Evolutionary conservation across 805 yeast species (phyloP).

Genomic region (Sugiyamaella floridensis): DNA sequence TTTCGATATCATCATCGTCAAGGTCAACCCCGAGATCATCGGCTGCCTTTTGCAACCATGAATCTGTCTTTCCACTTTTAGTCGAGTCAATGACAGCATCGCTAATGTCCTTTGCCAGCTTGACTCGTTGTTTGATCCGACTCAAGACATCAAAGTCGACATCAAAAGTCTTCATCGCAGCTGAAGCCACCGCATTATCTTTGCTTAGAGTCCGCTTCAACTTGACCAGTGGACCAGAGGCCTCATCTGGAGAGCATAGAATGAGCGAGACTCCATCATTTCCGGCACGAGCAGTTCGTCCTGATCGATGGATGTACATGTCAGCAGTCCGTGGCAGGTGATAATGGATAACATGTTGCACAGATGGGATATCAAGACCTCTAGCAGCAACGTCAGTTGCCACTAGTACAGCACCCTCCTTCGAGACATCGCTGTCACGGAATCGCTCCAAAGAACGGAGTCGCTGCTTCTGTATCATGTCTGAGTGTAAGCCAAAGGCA

Average conservation of each 20-base stretch:
- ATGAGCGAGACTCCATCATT: conserved; percentile 89
- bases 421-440: conserved; percentile 33
- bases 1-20: conserved; percentile 56
- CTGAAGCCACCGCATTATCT: conserved; percentile 32
- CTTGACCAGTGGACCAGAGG: conserved; percentile 77
- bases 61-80: conserved; percentile 43
- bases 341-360: conserved; percentile 91
- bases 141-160: conserved; percentile 67
- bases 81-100: conserved; percentile 59
- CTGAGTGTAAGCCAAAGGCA: conserved; percentile 76
- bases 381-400: conserved; percentile 99
- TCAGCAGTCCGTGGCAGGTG: conserved; percentile 94
- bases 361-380: conserved; percentile 86
- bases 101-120: conserved; percentile 65
- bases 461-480: conserved; percentile 93
- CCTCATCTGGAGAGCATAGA: conserved; percentile 90
- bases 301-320: conserved; percentile 89
- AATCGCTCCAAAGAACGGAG: conserved; percentile 78
- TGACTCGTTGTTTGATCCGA: conserved; percentile 63
- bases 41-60: conserved; percentile 87
- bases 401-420: conserved; percentile 51
- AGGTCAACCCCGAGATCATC: conserved; percentile 84
- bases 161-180: conserved; percentile 57
- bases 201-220: conserved; percentile 30
- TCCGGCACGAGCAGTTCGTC: conserved; percentile 98